Conservation (phyloP, 805 yeast species). For the Saccharomyces eubayanus region DNA sequence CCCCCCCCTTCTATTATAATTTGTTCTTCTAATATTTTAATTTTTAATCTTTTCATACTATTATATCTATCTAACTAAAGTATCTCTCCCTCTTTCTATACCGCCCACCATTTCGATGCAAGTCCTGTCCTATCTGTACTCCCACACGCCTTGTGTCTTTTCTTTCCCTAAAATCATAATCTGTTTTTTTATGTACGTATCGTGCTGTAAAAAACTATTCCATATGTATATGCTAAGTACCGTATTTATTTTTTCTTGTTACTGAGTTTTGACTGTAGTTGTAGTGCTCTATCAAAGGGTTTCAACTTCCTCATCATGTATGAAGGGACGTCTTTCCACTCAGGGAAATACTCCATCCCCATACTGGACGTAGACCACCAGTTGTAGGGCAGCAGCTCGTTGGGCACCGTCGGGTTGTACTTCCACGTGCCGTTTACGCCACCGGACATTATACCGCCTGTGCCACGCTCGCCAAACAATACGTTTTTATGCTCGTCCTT, state of each 20-base stretch:
- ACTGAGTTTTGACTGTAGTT: background rate
- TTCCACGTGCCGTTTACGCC: conserved; percentile 30
- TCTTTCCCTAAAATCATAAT: too few species aligned
- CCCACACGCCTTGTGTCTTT: too few species aligned
- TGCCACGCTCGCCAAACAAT: conserved; percentile 21
- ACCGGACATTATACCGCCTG: conserved; percentile 26
- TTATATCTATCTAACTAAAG: background rate
- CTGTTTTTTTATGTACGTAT: background rate
- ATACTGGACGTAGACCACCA: conserved; percentile 25
- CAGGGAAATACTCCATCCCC: conserved; percentile 29
- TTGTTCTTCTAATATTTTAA: conserved; percentile 1
- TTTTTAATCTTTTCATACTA: background rate
- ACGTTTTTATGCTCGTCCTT: conserved; percentile 1
- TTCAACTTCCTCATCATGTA: conserved; percentile 17
- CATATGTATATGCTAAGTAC: background rate
- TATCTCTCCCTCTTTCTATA: background rate
- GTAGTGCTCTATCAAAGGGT: conserved; percentile 20
- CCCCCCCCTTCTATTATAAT: background rate
- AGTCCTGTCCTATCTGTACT: too few species aligned
- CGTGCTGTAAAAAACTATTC: background rate
- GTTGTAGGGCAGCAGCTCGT: conserved; percentile 17
- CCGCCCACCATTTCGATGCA: too few species aligned
- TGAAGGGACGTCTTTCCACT: conserved; percentile 26
- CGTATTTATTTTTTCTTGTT: background rate
- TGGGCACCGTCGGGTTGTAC: conserved; percentile 20